Conservation (phyloP, 179 eudicot species). For the Amaranthus tricolor region DNA sequence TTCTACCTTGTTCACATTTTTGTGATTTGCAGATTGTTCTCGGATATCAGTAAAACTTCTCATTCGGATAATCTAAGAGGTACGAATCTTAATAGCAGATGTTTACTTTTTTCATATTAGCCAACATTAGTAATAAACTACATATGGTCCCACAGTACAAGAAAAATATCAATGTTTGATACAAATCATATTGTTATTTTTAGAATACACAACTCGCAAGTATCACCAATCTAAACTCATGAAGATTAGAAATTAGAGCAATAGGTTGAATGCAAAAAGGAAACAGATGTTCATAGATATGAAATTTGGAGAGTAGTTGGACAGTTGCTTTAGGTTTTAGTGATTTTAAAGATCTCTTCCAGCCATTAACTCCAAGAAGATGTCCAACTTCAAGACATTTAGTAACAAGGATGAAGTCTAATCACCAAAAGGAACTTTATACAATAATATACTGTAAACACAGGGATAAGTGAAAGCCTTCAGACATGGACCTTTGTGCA, state of each 20-base stretch:
- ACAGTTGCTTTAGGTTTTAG: neutral
- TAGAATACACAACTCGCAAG: no score
- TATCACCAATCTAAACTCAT: no score
- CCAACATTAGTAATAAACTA: no score
- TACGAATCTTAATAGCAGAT: no score
- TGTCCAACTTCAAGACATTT: neutral
- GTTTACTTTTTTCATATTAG: no score
- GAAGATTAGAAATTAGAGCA: no score
- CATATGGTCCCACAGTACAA: no score
- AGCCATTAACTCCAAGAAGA: neutral
- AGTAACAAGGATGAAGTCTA: neutral
- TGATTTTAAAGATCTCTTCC: neutral
- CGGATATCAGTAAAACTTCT: neutral
- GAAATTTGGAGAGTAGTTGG: neutral
- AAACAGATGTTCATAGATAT: neutral
- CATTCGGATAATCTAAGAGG: neutral
- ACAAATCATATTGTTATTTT: no score
- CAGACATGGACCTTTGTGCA: neutral
- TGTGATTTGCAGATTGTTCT: neutral
- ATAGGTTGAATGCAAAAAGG: no score
- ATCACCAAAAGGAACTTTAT: neutral
- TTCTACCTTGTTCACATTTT: neutral
- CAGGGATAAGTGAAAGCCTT: neutral
- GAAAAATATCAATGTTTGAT: no score
- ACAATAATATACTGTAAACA: no score